These are phyloP conservation scores for Pistacia vera DNA, from an alignment of 345 rosid genomes.

Conservation along the genomic window DNA sequence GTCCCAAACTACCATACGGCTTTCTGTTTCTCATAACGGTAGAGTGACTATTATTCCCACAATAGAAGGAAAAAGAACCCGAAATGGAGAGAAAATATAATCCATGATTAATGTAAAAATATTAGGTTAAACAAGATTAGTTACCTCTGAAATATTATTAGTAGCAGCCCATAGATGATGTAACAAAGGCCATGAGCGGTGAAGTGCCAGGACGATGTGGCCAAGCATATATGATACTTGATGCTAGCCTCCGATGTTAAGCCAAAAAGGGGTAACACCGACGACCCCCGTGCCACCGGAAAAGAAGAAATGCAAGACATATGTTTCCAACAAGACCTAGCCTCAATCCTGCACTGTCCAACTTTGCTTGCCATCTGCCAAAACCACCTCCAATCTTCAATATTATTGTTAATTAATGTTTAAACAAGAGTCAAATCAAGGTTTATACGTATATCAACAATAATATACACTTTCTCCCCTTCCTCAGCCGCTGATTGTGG, in stretches of 20 bases:
- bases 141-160: conserved; percentile 48
- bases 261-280: conserved; percentile 65
- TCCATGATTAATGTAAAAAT: too few relatives aligned
- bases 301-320: conserved; percentile 65
- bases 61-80: neutral
- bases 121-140: neutral
- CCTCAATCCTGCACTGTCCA: conserved; percentile 31
- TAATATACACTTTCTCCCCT: conserved; percentile 50
- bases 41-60: neutral
- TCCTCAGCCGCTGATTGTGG: conserved; percentile 35
- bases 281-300: conserved; percentile 86
- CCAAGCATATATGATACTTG: conserved; percentile 91
- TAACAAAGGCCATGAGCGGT: conserved; percentile 65
- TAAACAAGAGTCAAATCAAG: too few relatives aligned
- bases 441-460: too few relatives aligned
- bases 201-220: conserved; percentile 62
- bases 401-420: too few relatives aligned
- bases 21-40: neutral
- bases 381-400: neutral
- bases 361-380: conserved; percentile 64
- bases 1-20: neutral
- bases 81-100: neutral
- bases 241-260: conserved; percentile 83
- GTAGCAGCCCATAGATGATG: conserved; percentile 49
- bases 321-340: conserved; percentile 70